These are phyloP conservation scores for Plasmodium coatneyi DNA, from an alignment of 169 alveolate genomes.

Conservation along the genomic window DNA sequence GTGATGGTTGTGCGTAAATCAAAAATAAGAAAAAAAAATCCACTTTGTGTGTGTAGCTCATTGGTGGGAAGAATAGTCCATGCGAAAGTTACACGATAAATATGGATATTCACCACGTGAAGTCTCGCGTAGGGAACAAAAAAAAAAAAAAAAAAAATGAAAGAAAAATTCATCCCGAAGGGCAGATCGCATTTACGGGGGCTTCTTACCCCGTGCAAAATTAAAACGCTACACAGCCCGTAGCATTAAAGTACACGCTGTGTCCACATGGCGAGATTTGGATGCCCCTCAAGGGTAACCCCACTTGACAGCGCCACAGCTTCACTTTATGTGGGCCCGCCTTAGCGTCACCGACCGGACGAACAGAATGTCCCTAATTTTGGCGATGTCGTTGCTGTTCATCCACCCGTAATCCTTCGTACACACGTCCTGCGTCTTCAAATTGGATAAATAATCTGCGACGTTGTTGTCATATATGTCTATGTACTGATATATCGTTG, in stretches of 20 bases:
- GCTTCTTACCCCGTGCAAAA: neutral
- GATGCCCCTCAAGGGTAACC: neutral
- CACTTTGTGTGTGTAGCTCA: neutral
- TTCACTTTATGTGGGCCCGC: conserved; percentile 52
- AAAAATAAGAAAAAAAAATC: neutral
- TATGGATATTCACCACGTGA: neutral
- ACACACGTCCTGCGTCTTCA: conserved; percentile 58
- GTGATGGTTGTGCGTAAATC: neutral
- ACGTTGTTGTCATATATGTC: conserved; percentile 90
- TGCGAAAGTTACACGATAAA: neutral
- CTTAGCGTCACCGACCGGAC: conserved; percentile 43
- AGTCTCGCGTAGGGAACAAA: neutral
- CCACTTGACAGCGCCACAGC: neutral
- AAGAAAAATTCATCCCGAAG: neutral
- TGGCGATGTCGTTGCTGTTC: conserved; percentile 45
- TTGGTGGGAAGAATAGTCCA: neutral
- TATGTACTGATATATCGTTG: conserved; percentile 82
- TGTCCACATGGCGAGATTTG: neutral
- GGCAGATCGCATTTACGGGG: neutral
- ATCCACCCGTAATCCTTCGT: conserved; percentile 74
- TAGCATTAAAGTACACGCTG: no score
- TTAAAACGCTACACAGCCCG: neutral
- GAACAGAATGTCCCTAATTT: conserved; percentile 57
- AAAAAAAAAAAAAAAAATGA: neutral
- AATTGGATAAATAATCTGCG: conserved; percentile 76